Percentiles rank a stretch among this genome's conserved stretches.
These are phyloP conservation scores for Hypericum perforatum DNA, from an alignment of 345 rosid species.

Conservation along the genomic window DNA sequence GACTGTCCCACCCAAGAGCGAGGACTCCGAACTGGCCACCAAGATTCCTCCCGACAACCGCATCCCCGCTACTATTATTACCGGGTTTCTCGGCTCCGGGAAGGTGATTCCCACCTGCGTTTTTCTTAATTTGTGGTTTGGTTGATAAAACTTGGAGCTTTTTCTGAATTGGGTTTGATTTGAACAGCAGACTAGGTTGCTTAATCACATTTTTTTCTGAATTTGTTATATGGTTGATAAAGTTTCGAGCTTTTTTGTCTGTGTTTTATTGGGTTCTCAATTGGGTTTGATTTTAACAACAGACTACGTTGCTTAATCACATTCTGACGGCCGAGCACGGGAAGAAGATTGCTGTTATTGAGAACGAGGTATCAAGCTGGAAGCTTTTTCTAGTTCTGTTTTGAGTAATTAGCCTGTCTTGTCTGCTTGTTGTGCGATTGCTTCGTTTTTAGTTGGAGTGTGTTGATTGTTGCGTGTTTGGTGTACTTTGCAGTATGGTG, in stretches of 20 bases:
- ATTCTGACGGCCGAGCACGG: conserved; percentile 94
- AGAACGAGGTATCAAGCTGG: conserved; percentile 61
- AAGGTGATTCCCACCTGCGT: conserved; percentile 36
- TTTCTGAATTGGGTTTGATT: conserved; percentile 2
- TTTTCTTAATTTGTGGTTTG: background rate
- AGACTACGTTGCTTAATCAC: conserved; percentile 90
- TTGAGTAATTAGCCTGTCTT: background rate
- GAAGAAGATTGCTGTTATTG: conserved; percentile 90
- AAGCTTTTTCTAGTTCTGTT: background rate
- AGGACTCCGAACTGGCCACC: conserved; percentile 51
- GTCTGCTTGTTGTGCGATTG: conserved; percentile 2
- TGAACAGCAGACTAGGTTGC: conserved; percentile 66
- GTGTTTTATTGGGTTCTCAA: background rate
- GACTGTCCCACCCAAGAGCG: conserved; percentile 33
- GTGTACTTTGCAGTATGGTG: conserved; percentile 58
- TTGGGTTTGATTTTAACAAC: conserved; percentile 18
- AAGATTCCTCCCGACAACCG: conserved; percentile 75
- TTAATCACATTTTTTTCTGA: conserved; percentile 46
- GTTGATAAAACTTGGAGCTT: background rate
- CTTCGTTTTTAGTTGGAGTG: background rate
- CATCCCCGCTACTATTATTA: conserved; percentile 89
- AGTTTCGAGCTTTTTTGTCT: background rate
- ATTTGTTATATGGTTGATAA: background rate
- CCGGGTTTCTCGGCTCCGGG: conserved; percentile 92
- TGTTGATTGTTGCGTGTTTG: background rate